Base-by-base conservation (phyloP, 2,329 filamentous ascomycete genomes). In the Bisporella sp. region DNA sequence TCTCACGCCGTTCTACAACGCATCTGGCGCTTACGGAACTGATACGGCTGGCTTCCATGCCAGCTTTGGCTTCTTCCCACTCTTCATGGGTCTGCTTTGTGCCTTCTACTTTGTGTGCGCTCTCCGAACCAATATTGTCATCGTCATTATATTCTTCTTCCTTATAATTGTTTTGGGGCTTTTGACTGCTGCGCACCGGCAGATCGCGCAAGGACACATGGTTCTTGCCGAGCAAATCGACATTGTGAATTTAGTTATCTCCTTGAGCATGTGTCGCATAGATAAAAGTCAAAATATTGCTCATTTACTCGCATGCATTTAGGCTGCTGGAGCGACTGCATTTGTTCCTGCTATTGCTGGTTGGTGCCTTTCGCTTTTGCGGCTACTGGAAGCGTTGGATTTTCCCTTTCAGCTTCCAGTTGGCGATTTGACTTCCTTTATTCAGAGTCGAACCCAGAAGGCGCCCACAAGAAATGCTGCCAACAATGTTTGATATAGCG, bases 61-160 rank as follows among this genome's bases (percentile, higher is more conserved):
- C 30, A 58, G 57, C 74, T 51, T 81, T 77, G 60, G 40, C 9
- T 63, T 63, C 54, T 63, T 60, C 48, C 45, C 54, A 1, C 4
- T 62, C n/a, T 64, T 63, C 44, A 63, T 63, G 62, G 56, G 48
- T 7, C 35, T 63, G 12, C 51, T 62, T 6, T 59, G 54, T 42
- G 46, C 59, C 32, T 54, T 64, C 45, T 62, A 52, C 70, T 68
- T 88, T 46, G 71, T 89, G 63, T 85, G 82, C 68, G 76, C 85
- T 1, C 69, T 89, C 13, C 80, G 86, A 45, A 89, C 84, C 31
- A 90, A 90, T 64, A 50, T 87, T 7, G 74, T 81, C 64, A 87
- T 89, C 67, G 76, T 86, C 57, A 57, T 81, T 49, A 85, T 90
- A 66, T 89, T 89, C 71, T 61, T 81, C 7, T 72, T 72, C 1